A percentile compares a stretch with the other conserved stretches of the same genome.
Conservation (phyloP, 2,329 filamentous ascomycete genomes). For the Hymenoscyphus repandus region DNA sequence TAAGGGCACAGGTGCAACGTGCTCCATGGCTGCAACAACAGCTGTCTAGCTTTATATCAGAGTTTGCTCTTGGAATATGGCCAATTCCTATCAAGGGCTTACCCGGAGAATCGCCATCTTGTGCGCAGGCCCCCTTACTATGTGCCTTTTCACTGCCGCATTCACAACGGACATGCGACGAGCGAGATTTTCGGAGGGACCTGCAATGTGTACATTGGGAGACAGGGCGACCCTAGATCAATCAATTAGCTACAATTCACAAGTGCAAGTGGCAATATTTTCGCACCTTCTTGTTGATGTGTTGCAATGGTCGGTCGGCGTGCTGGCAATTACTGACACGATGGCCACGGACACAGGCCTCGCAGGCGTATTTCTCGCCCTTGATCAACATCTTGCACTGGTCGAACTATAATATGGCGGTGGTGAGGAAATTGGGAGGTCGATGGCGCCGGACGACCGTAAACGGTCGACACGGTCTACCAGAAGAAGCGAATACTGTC, state of each 20-base stretch:
- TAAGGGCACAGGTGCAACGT: constrained; percentile 59
- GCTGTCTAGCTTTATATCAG: constrained; percentile 46
- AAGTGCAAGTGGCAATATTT: background rate
- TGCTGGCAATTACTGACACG: constrained; percentile 98
- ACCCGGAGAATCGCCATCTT: constrained; percentile 41
- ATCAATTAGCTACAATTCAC: constrained; percentile 4
- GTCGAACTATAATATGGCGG: constrained; percentile 14
- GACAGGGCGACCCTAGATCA: constrained; percentile 70
- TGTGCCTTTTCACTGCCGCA: constrained; percentile 87
- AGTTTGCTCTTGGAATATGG: constrained; percentile 25
- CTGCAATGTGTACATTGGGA: constrained; percentile 98
- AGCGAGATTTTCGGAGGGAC: constrained; percentile 89
- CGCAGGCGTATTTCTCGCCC: constrained; percentile 97
- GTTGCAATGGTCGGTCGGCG: constrained; percentile 81
- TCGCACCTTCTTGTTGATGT: constrained; percentile 81
- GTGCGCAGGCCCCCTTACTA: constrained; percentile 48
- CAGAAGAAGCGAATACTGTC: constrained; percentile 23
- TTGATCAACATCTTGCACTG: constrained; percentile 67
- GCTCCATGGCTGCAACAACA: constrained; percentile 68
- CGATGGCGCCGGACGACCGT: constrained; percentile 23
- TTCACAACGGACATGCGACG: constrained; percentile 93
- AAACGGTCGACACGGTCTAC: constrained; percentile 24
- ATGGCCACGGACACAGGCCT: constrained; percentile 88
- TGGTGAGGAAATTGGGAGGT: constrained; percentile 13
- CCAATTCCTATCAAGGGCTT: constrained; percentile 25